Conservation (phyloP, 2,329 filamentous ascomycete species). For the Zymoseptoria crescenta region DNA sequence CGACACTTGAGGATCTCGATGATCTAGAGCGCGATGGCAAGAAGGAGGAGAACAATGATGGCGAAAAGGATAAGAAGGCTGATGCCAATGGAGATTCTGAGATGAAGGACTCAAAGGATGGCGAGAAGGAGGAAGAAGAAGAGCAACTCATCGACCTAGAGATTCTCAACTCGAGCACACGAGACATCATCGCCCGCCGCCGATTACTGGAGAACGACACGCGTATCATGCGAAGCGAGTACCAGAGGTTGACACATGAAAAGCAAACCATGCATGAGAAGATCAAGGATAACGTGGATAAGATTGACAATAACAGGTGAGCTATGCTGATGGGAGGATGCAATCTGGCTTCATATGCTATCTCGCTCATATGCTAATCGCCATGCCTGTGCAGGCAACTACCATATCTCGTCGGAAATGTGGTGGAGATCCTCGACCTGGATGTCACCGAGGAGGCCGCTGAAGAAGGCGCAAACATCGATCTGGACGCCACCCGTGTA, state of each 20-base stretch:
- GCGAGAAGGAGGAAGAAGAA: constrained; percentile 55
- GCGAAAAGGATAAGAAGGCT: constrained; percentile 49
- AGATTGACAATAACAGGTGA: constrained; percentile 98
- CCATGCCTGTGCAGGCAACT: constrained; percentile 61
- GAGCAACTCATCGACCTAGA: constrained; percentile 86
- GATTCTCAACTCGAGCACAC: constrained; percentile 84
- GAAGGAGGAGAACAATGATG: constrained; percentile 56
- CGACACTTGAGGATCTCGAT: constrained; percentile 85
- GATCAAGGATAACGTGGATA: constrained; percentile 98
- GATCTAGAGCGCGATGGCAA: constrained; percentile 74
- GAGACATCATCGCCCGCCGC: constrained; percentile 86
- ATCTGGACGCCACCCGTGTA: constrained; percentile 89
- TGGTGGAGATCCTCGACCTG: constrained; percentile 92
- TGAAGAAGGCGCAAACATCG: constrained; percentile 97
- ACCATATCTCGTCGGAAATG: constrained; percentile 95
- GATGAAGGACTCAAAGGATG: constrained; percentile 71
- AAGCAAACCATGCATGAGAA: constrained; percentile 95
- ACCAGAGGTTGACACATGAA: constrained; percentile 86
- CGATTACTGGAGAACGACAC: constrained; percentile 94
- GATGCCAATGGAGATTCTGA: constrained; percentile 63
- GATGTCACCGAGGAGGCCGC: constrained; percentile 93
- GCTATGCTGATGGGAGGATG: constrained; percentile 19
- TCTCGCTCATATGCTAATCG: neutral
- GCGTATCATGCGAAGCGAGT: constrained; percentile 97
- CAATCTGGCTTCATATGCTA: neutral